Conservation (phyloP, 805 yeast genomes). For the Wickerhamia fluorescens region DNA sequence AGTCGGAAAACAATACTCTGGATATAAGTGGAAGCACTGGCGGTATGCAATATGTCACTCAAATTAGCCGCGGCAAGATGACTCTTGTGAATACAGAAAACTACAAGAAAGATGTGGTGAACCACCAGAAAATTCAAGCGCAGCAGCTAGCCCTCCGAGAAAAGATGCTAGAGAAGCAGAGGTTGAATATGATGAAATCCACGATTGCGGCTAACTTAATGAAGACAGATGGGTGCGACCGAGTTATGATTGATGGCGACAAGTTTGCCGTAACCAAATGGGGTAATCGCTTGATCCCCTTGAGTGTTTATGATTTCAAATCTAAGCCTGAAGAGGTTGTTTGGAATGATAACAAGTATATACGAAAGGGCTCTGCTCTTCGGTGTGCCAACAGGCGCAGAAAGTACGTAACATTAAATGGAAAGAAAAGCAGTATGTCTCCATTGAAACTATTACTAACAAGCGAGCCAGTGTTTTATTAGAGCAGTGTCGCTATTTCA, state of each 20-base stretch:
- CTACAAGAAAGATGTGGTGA: constrained; percentile 24
- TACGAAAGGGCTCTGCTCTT: constrained; percentile 21
- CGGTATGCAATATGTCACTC: constrained; percentile 14
- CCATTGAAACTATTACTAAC: constrained; percentile 5
- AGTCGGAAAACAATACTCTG: too few species aligned
- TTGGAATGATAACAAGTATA: constrained; percentile 28
- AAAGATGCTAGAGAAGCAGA: constrained; percentile 8
- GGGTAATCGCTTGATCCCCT: constrained; percentile 36
- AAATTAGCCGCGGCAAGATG: constrained; percentile 29
- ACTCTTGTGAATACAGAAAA: constrained; percentile 31
- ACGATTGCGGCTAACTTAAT: constrained; percentile 22
- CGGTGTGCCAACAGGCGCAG: constrained; percentile 8
- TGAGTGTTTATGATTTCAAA: constrained; percentile 15
- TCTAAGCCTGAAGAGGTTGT: constrained; percentile 9
- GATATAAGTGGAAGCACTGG: constrained; percentile 2
- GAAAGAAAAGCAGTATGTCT: too few species aligned
- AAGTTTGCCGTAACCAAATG: constrained; percentile 35
- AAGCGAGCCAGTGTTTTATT: too few species aligned
- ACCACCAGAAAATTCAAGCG: constrained; percentile 5
- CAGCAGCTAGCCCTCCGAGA: constrained; percentile 10
- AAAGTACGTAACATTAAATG: constrained; percentile 7
- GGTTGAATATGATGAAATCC: constrained; percentile 9
- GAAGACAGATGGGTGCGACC: constrained; percentile 39
- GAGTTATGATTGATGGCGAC: constrained; percentile 35
- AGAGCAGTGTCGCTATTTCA: constrained; percentile 28